Percentiles rank a stretch among this genome's conserved stretches.
Evolutionary conservation across 1,139 yeast genomes (phyloP).

Genomic region (Saccharomyces hybrid): DNA sequence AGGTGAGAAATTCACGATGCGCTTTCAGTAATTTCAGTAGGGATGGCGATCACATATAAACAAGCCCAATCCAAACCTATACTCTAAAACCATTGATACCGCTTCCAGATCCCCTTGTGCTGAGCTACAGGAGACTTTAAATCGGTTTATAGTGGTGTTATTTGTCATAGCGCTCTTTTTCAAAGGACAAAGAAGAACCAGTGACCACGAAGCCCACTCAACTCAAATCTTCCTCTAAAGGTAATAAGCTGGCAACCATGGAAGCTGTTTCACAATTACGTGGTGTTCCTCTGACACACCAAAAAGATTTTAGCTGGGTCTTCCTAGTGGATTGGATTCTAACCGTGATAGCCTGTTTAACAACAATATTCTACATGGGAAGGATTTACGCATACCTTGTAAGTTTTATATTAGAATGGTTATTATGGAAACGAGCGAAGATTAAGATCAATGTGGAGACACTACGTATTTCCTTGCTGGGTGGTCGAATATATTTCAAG

Average conservation of each 20-base stretch:
- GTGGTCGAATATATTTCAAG: slow-evolving; percentile 74
- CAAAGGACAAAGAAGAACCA: background rate
- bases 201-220: background rate
- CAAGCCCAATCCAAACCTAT: background rate
- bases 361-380: slow-evolving; percentile 68
- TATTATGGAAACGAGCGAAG: slow-evolving; percentile 56
- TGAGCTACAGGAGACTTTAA: background rate
- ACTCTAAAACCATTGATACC: background rate
- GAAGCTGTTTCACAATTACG: slow-evolving; percentile 16
- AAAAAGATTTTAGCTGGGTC: slow-evolving; percentile 59
- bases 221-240: background rate
- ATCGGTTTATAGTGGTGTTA: background rate
- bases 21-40: background rate
- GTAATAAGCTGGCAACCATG: slow-evolving; percentile 5
- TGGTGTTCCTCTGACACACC: slow-evolving; percentile 17
- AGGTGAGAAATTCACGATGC: background rate
- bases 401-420: slow-evolving; percentile 42
- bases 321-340: slow-evolving; percentile 79
- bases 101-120: background rate
- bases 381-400: slow-evolving; percentile 62
- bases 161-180: background rate
- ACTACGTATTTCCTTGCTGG: slow-evolving; percentile 64
- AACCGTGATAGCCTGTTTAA: slow-evolving; percentile 51
- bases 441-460: slow-evolving; percentile 63
- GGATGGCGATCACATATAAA: background rate